Percentiles rank a stretch among this genome's conserved stretches.
Conservation (phyloP, 192 early-diverging fungal species). For the Geranomyces variabilis region DNA sequence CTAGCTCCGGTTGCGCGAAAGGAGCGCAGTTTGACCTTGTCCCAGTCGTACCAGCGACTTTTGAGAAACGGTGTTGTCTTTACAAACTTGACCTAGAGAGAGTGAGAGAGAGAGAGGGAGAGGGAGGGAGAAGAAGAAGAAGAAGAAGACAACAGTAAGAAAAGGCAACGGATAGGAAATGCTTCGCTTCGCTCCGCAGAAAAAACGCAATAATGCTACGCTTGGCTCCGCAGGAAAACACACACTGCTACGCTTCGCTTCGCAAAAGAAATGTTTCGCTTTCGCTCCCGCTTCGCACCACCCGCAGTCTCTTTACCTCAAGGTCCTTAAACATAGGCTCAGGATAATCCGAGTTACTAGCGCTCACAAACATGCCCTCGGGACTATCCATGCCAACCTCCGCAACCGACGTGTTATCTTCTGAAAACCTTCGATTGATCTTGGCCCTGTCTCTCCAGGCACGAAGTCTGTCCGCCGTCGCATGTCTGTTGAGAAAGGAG, state of each 20-base stretch:
- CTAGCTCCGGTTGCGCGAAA: background rate
- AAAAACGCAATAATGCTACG: too few relatives aligned
- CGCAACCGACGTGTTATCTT: background rate
- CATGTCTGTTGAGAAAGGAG: background rate
- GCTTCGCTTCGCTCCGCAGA: too few relatives aligned
- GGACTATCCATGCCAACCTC: constrained; percentile 1
- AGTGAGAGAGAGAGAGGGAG: background rate
- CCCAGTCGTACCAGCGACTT: constrained; percentile 24
- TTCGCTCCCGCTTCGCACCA: background rate
- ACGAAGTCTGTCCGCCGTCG: constrained; percentile 11
- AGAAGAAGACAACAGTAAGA: too few relatives aligned
- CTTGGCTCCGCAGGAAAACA: background rate
- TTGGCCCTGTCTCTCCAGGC: constrained; percentile 15
- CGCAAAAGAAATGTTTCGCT: too few relatives aligned
- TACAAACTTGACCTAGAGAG: constrained; percentile 24
- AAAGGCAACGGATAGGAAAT: too few relatives aligned
- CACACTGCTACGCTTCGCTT: too few relatives aligned
- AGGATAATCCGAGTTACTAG: constrained; percentile 27
- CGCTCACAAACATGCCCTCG: constrained; percentile 27
- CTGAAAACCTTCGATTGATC: background rate
- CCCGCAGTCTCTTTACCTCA: constrained; percentile 22
- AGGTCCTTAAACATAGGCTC: constrained; percentile 33
- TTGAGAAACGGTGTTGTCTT: constrained; percentile 23
- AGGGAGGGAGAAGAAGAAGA: too few relatives aligned
- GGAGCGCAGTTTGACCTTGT: constrained; percentile 8